Evolutionary conservation across 169 alveolate species (phyloP), one percentile per base, ranked within the genome.

Genomic region (Plasmodium gaboni): DNA sequence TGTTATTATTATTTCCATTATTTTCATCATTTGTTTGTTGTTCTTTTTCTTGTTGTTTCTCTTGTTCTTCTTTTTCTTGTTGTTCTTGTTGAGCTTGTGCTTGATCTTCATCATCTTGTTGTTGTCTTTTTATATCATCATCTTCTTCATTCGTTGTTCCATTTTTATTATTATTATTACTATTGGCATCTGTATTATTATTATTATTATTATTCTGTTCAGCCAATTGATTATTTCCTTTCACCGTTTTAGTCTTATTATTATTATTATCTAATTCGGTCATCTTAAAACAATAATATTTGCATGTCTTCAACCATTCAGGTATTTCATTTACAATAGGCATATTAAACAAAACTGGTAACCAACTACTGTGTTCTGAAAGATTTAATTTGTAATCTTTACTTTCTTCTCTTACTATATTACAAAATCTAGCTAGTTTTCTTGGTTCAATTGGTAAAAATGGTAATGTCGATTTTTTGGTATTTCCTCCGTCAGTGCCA

Each of bases 381-480:
- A 83, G 64, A 73, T 83, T 57, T 83, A 83, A 69, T 38, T 67
- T 53, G 46, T 48, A 83, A 57, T 91, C 94, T 48, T 73, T 73
- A 15, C 80, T 76, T 22, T 57, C 7, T 1, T 74, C 90, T 28
- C 94, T 73, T 32, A 17, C 8, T 6, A 91, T 15, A 67, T 73
- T 65, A 60, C 94, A 91, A 78, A 91, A 91, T 61, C 46, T 91
- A 19, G 94, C 94, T 78, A 91, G 71, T 65, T 87, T 91, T 48
- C 87, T 86, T 24, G 89, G 80, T 51, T 91, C 93, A 28, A 91
- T 73, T 19, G 88, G 72, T 24, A 91, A 67, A 60, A 91, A 91
- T 19, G 93, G 88, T 17, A 64, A 53, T 48, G 57, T n/a, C 24
- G 32, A 5, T 48, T 53, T 83, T 32, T 70, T 83, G 2, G 22